Evolutionary conservation across 1,139 yeast genomes (phyloP).

Genomic region (Magnusiomyces starmeri): DNA sequence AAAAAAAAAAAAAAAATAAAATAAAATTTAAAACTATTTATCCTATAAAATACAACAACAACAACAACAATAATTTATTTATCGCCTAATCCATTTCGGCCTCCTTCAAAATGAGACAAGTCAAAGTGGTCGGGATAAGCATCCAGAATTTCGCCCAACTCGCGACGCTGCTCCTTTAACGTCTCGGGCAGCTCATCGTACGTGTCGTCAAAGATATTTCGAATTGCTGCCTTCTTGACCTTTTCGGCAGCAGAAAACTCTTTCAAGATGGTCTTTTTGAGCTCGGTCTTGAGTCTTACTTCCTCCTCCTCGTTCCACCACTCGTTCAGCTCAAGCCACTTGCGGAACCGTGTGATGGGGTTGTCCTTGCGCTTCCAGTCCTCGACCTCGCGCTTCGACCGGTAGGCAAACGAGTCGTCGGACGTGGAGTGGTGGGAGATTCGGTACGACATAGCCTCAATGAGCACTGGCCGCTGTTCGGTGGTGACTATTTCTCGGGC

Average conservation of each 20-base stretch:
- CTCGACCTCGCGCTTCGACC: constrained; percentile 33
- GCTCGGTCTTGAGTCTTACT: constrained; percentile 23
- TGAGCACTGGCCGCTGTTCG: constrained; percentile 31
- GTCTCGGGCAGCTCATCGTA: constrained; percentile 24
- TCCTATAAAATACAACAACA: no score
- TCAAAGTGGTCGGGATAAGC: constrained; percentile 32
- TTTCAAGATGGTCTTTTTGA: constrained; percentile 25
- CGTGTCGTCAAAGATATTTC: constrained; percentile 28
- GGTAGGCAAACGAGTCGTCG: constrained; percentile 36
- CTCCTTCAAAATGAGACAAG: constrained; percentile 26
- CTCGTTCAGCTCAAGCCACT: constrained; percentile 29
- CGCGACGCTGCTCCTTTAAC: constrained; percentile 27
- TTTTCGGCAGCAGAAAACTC: constrained; percentile 32
- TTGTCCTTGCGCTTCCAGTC: constrained; percentile 35
- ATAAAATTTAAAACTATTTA: background rate
- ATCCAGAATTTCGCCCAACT: constrained; percentile 29
- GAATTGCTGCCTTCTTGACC: constrained; percentile 28
- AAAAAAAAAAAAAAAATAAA: no score
- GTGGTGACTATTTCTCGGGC: constrained; percentile 31
- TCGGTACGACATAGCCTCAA: constrained; percentile 36
- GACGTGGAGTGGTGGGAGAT: constrained; percentile 36
- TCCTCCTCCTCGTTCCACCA: constrained; percentile 34
- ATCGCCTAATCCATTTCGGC: constrained; percentile 22
- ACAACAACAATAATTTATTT: constrained; percentile 7
- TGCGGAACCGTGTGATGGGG: constrained; percentile 33